A percentile compares a stretch with the other conserved stretches of the same genome.
Conservation (phyloP, 1,139 yeast species). For the Debaryomycetaceae sp. region DNA sequence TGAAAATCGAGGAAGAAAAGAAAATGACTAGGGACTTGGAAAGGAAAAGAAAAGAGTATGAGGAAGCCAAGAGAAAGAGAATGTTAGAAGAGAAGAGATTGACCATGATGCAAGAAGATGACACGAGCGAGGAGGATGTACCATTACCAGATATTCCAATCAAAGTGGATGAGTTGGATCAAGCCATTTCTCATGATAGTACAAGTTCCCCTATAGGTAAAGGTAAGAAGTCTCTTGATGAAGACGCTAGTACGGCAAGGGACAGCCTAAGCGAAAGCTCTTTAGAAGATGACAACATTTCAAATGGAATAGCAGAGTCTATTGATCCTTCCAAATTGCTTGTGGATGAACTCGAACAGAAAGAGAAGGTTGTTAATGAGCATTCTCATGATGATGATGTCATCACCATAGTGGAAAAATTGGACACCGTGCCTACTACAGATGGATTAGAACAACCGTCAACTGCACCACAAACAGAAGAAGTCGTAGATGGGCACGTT, state of each 20-base stretch:
- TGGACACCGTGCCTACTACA: neutral
- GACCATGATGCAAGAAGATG: constrained; percentile 1
- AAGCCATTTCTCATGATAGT: neutral
- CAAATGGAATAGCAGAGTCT: constrained; percentile 6
- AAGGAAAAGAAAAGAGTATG: constrained; percentile 28
- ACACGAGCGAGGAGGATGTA: neutral
- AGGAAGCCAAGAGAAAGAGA: constrained; percentile 20
- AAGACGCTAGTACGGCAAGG: neutral
- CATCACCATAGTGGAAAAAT: neutral
- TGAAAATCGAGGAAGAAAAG: constrained; percentile 31
- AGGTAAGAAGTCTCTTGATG: neutral
- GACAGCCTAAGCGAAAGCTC: constrained; percentile 3
- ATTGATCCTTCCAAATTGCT: constrained; percentile 17
- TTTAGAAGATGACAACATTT: neutral
- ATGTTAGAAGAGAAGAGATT: constrained; percentile 19
- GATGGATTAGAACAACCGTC: neutral
- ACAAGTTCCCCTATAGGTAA: neutral
- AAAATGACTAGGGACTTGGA: constrained; percentile 28
- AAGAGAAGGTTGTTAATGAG: constrained; percentile 6
- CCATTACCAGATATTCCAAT: neutral
- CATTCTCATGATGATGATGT: neutral
- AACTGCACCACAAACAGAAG: neutral
- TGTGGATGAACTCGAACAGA: constrained; percentile 25
- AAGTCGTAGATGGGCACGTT: neutral
- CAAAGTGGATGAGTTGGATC: neutral